Conservation (phyloP, 805 yeast genomes). For the Ogataea henricii region DNA sequence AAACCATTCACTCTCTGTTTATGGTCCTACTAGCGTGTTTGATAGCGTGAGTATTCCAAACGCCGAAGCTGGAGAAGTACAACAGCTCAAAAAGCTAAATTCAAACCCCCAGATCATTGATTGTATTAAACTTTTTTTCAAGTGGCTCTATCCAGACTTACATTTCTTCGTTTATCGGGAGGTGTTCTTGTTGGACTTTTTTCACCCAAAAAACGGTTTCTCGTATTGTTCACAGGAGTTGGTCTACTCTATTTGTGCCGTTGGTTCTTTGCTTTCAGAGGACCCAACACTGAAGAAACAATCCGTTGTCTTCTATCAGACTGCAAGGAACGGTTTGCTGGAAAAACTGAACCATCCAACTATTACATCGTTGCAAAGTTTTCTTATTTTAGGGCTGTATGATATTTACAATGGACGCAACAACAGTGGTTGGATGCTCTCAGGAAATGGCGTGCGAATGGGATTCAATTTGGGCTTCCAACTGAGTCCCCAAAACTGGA, state of each 20-base stretch:
- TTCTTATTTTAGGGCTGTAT: conserved; percentile 58
- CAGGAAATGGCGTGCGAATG: conserved; percentile 63
- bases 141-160: conserved; percentile 68
- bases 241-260: conserved; percentile 57
- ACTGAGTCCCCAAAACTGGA: conserved; percentile 62
- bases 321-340: conserved; percentile 46
- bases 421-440: conserved; percentile 62
- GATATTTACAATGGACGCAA: conserved; percentile 62
- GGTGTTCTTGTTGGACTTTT: conserved; percentile 60
- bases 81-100: conserved; percentile 32
- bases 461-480: conserved; percentile 69
- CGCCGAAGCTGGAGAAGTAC: conserved; percentile 8
- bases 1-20: conserved; percentile 17
- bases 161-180: conserved; percentile 65
- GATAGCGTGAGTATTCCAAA: conserved; percentile 24
- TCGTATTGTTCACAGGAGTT: conserved; percentile 58
- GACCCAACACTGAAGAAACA: conserved; percentile 42
- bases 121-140: conserved; percentile 43
- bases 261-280: conserved; percentile 55
- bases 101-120: conserved; percentile 29
- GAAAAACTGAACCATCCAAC: conserved; percentile 45
- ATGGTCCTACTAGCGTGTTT: conserved; percentile 38
- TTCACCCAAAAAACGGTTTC: conserved; percentile 52
- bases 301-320: conserved; percentile 47
- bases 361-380: conserved; percentile 59